Base-by-base conservation (phyloP, 2,329 filamentous ascomycete species). In the Cordyceps pruinosa region DNA sequence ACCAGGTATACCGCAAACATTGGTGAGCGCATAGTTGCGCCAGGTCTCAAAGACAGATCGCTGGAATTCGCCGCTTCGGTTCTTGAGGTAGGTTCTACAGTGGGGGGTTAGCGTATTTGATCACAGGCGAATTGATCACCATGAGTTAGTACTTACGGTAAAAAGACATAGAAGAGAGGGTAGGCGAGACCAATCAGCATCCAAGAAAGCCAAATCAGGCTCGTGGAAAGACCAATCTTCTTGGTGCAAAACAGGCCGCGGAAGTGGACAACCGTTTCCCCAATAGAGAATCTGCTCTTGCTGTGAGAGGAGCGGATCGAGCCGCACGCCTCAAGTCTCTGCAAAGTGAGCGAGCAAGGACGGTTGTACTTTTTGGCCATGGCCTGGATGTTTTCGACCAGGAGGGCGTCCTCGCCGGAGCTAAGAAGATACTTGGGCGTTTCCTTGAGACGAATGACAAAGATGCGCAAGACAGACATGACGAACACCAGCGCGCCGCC, bases 141-240 rank as follows among this genome's bases (percentile, higher is more conserved):
- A 5, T 3, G 6, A 28, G 19, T 2, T 19, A 28, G 7, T 19
- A 69, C 73, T 61, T 67, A 78, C 73, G 83, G 83, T 2, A 90
- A 72, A 68, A 90, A 91, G 54, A 89, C 86, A 61, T 88, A 87
- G 69, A 88, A 91, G 0, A 91, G 74, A 0, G 88, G 87, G 63
- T 90, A 90, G 0, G 85, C 86, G 0, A 90, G 76, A 7, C 87
- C 87, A 34, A 89, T 87, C 2, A 87, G 66, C 0, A 81, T 77
- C 87, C 87, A 90, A 0, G 82, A 85, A 6, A 87, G 66, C 81
- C 85, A 88, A 60, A 90, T 83, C 58, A 90, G 70, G 0, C 72
- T 60, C 0, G 86, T 90, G 0, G 82, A 86, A 2, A 84, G 66
- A 1, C 73, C 81, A 56, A 89, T 81, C 57, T 75, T 78, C 53